Conservation (phyloP, 1,284 basidiomycete species). For the Tausonia pullulans region DNA sequence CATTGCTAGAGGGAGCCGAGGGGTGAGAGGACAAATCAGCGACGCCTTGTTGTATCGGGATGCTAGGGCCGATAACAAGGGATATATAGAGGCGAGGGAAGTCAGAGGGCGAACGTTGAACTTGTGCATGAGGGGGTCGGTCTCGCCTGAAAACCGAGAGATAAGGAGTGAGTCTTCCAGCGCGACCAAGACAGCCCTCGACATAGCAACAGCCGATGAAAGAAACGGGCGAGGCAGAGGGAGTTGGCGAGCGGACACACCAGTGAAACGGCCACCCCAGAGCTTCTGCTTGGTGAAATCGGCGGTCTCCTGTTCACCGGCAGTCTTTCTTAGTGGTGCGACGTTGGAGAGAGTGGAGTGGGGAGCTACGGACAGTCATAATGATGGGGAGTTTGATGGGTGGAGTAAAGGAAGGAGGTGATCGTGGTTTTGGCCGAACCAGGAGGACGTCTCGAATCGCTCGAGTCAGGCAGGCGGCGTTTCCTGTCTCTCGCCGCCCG, state of each 20-base stretch:
- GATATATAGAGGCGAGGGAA: neutral
- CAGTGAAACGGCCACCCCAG: slow-evolving; percentile 17
- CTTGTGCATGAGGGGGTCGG: slow-evolving; percentile 18
- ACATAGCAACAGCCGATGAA: neutral
- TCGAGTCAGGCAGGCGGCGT: too few relatives aligned
- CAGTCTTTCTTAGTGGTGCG: too few relatives aligned
- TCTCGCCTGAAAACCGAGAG: slow-evolving; percentile 1
- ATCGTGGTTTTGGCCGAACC: too few relatives aligned
- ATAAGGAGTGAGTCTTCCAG: neutral
- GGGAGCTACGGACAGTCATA: too few relatives aligned
- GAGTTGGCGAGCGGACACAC: neutral
- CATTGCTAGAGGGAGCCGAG: slow-evolving; percentile 48
- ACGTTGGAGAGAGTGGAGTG: too few relatives aligned
- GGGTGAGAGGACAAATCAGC: neutral
- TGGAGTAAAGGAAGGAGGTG: too few relatives aligned
- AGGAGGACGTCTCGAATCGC: too few relatives aligned
- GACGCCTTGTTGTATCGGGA: neutral
- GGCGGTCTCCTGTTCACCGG: too few relatives aligned
- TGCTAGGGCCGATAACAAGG: neutral
- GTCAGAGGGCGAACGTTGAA: slow-evolving; percentile 12
- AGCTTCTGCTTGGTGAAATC: slow-evolving; percentile 18
- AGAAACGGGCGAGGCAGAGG: neutral
- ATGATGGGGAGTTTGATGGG: too few relatives aligned
- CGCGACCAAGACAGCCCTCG: too few relatives aligned
- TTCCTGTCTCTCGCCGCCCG: too few relatives aligned